Evolutionary conservation across 176 grass and related monocot species (phyloP).

Genomic region (Lolium rigidum): DNA sequence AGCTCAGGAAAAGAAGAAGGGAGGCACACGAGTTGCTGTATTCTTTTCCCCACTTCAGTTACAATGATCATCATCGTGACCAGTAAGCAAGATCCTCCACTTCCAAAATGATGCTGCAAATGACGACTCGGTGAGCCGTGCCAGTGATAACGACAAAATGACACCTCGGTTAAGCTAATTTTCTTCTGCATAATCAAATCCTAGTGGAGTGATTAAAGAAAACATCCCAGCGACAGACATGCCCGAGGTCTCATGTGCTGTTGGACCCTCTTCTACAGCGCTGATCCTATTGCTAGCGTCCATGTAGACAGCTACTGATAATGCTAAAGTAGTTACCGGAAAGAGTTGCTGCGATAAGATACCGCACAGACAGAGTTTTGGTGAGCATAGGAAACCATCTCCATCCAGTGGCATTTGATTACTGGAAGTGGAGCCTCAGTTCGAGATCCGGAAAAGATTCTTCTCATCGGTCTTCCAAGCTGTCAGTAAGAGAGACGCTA

Average conservation of each 20-base stretch:
- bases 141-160: conserved; percentile 35
- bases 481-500: conserved; percentile 14
- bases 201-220: conserved; percentile 42
- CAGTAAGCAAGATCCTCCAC: background rate
- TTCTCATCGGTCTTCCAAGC: conserved; percentile 53
- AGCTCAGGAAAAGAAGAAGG: background rate
- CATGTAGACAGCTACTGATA: conserved; percentile 11
- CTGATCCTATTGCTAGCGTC: background rate
- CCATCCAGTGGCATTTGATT: conserved; percentile 31
- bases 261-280: conserved; percentile 22
- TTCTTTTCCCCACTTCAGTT: background rate
- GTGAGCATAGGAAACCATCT: conserved; percentile 45
- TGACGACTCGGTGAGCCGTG: conserved; percentile 34
- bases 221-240: conserved; percentile 58
- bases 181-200: conserved; percentile 32
- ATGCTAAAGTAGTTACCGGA: conserved; percentile 34
- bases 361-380: background rate
- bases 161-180: conserved; percentile 36
- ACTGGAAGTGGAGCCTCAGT: conserved; percentile 18
- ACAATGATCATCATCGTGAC: conserved; percentile 32
- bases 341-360: conserved; percentile 15
- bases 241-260: conserved; percentile 62
- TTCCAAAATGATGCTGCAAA: conserved; percentile 36
- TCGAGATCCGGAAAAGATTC: conserved; percentile 60
- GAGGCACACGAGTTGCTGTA: background rate